Evolutionary conservation across 495 filamentous ascomycete genomes (phyloP).

Genomic region (Annulohypoxylon moriforme): DNA sequence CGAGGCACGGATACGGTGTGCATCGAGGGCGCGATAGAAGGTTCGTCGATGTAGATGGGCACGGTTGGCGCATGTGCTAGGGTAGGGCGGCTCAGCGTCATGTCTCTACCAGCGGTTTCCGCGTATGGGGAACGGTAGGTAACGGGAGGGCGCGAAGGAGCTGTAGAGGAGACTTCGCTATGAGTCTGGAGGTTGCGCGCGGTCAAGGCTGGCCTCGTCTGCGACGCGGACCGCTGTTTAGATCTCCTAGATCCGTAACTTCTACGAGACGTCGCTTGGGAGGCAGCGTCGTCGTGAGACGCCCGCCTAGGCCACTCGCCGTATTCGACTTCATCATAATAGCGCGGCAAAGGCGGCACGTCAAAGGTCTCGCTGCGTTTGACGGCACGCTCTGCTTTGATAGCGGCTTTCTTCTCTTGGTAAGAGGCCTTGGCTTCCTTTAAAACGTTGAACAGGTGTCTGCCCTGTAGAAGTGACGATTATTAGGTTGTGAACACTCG

Average conservation of each 20-base stretch:
- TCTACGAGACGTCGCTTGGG: constrained; percentile 52
- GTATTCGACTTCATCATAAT: constrained; percentile 42
- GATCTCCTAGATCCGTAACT: constrained; percentile 49
- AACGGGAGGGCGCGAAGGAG: constrained; percentile 54
- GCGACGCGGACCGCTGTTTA: constrained; percentile 42
- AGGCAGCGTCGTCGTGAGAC: constrained; percentile 53
- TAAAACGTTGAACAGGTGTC: constrained; percentile 86
- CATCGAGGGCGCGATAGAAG: constrained; percentile 35
- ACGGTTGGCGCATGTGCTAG: constrained; percentile 50
- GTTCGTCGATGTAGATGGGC: constrained; percentile 28
- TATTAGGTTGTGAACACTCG: constrained; percentile 26
- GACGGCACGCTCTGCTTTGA: constrained; percentile 70
- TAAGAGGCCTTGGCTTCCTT: constrained; percentile 89
- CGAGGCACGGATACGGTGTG: constrained; percentile 50
- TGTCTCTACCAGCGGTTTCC: constrained; percentile 54
- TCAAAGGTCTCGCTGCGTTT: constrained; percentile 59
- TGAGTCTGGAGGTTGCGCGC: constrained; percentile 56
- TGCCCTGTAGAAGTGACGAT: constrained; percentile 68
- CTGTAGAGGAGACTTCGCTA: constrained; percentile 56
- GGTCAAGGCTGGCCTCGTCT: constrained; percentile 52
- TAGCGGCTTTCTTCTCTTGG: constrained; percentile 80
- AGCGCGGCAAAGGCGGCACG: constrained; percentile 40
- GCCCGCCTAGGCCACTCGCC: constrained; percentile 39
- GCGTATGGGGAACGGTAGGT: constrained; percentile 57
- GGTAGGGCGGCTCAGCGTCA: constrained; percentile 52